Evolutionary conservation across 2,329 filamentous ascomycete genomes (phyloP).

Genomic region (Trichothecium sympodiale): DNA sequence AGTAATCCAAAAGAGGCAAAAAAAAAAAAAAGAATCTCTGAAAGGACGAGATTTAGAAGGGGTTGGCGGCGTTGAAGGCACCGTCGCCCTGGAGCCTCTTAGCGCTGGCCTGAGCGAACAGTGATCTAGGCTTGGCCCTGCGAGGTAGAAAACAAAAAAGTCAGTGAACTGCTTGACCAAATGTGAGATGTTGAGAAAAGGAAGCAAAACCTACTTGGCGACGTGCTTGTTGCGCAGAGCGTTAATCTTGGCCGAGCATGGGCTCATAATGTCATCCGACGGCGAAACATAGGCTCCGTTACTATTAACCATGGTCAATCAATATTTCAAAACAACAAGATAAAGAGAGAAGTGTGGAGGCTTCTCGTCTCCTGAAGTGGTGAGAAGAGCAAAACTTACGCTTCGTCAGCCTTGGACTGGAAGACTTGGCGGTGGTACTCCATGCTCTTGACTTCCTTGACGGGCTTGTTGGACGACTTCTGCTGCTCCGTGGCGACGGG

Average conservation of each 20-base stretch:
- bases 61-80: conserved; percentile 27
- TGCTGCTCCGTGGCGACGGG: conserved; percentile 24
- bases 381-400: conserved; percentile 38
- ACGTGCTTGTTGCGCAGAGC: conserved; percentile 72
- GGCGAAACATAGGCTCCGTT: conserved; percentile 55
- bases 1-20: conserved; percentile 7
- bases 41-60: conserved; percentile 5
- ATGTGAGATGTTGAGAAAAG: neutral
- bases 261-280: conserved; percentile 82
- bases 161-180: neutral
- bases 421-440: conserved; percentile 70
- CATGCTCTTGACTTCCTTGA: conserved; percentile 52
- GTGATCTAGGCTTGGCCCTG: conserved; percentile 55
- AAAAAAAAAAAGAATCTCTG: conserved; percentile 3
- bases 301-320: neutral
- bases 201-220: conserved; percentile 51
- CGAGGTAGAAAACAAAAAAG: neutral
- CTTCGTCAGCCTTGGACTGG: conserved; percentile 58
- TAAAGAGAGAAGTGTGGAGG: conserved; percentile 1
- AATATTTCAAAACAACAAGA: neutral
- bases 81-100: conserved; percentile 46
- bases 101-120: conserved; percentile 54
- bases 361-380: too few species aligned
- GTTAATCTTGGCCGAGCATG: conserved; percentile 72
- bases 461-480: conserved; percentile 8